Conservation (phyloP, 2,329 filamentous ascomycete genomes). For the Byssoonygena ceratinophila region DNA sequence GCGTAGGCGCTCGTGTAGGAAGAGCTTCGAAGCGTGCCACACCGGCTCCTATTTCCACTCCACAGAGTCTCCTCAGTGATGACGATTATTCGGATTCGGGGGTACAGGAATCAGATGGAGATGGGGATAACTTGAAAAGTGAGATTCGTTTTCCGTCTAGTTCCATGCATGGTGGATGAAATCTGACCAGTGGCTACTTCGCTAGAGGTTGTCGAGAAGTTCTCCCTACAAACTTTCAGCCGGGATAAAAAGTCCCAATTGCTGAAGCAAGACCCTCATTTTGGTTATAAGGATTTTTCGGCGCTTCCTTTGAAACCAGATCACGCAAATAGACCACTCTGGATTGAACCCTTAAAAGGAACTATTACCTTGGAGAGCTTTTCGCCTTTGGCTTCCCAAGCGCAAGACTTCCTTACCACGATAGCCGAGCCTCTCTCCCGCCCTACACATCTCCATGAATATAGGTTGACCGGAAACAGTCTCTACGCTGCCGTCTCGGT, state of each 20-base stretch:
- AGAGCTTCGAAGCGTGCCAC: conserved; percentile 41
- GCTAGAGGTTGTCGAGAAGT: conserved; percentile 42
- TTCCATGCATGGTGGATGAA: conserved; percentile 9
- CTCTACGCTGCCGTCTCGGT: conserved; percentile 93
- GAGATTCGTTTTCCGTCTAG: conserved; percentile 16
- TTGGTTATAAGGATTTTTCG: conserved; percentile 65
- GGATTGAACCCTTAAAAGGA: conserved; percentile 80
- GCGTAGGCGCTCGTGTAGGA: conserved; percentile 34
- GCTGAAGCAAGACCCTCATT: conserved; percentile 44
- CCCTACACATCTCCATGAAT: conserved; percentile 86
- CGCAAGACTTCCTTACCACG: conserved; percentile 89
- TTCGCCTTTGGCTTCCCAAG: conserved; percentile 72
- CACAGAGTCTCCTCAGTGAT: conserved; percentile 40
- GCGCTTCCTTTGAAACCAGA: conserved; percentile 75
- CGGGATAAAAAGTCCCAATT: conserved; percentile 34
- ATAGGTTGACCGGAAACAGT: conserved; percentile 80
- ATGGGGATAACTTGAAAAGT: conserved; percentile 38
- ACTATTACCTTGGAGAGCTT: conserved; percentile 92
- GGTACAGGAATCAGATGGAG: conserved; percentile 40
- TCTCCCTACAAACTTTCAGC: conserved; percentile 44
- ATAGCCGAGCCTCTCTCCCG: conserved; percentile 88
- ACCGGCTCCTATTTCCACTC: conserved; percentile 35
- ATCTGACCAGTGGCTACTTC: neutral
- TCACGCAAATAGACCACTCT: conserved; percentile 78
- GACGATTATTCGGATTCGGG: conserved; percentile 49